Evolutionary conservation across 441 rosid genomes (phyloP).

Genomic region (Theobroma grandiflorum): DNA sequence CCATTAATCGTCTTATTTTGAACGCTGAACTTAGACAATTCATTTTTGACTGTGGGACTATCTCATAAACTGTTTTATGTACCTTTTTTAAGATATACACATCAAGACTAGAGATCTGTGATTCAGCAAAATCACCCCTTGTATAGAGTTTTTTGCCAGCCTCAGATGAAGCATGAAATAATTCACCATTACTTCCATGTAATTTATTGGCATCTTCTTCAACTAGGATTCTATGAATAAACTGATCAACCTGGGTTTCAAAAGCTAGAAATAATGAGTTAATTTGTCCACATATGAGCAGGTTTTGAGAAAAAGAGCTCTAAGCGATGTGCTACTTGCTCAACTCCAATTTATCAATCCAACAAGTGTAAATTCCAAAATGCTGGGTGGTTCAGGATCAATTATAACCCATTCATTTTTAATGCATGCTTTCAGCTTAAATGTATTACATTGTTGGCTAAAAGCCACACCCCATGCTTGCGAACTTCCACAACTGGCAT

Average conservation of each 20-base stretch:
- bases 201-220: constrained; percentile 70
- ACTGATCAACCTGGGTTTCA: constrained; percentile 76
- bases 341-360: constrained; percentile 14
- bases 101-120: constrained; percentile 63
- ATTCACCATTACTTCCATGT: constrained; percentile 45
- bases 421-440: constrained; percentile 40
- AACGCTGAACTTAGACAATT: constrained; percentile 17
- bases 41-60: background rate
- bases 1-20: constrained; percentile 7
- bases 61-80: constrained; percentile 12
- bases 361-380: constrained; percentile 24
- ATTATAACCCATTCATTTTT: constrained; percentile 30
- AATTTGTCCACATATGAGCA: constrained; percentile 18
- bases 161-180: constrained; percentile 68
- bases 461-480: constrained; percentile 81
- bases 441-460: constrained; percentile 77
- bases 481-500: constrained; percentile 90
- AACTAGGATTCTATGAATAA: constrained; percentile 77
- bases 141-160: constrained; percentile 72
- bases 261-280: constrained; percentile 25
- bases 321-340: constrained; percentile 5
- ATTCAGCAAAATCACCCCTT: constrained; percentile 80
- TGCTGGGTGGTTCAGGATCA: constrained; percentile 12
- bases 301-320: constrained; percentile 6
- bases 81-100: constrained; percentile 75